Conservation (phyloP, 2,329 filamentous ascomycete species). For the Curvularia verruculosa region DNA sequence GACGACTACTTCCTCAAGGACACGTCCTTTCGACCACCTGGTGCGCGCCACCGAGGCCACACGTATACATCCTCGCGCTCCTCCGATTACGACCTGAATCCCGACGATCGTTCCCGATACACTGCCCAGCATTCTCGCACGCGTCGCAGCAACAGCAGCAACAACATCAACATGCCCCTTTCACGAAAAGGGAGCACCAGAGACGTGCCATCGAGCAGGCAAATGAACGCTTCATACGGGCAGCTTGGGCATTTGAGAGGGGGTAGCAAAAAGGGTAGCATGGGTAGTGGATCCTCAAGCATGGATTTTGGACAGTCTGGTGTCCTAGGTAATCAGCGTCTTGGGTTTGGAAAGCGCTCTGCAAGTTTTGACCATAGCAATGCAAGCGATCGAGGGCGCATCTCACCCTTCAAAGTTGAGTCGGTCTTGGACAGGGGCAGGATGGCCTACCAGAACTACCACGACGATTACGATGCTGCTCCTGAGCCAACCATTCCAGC, state of each 20-base stretch:
- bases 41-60: constrained; percentile 60
- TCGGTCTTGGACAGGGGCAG: constrained; percentile 54
- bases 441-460: constrained; percentile 53
- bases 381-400: constrained; percentile 25
- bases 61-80: constrained; percentile 66
- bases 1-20: constrained; percentile 49
- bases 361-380: constrained; percentile 72
- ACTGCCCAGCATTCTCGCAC: constrained; percentile 55
- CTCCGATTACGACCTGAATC: constrained; percentile 59
- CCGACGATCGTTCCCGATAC: constrained; percentile 50
- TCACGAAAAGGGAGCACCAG: constrained; percentile 44
- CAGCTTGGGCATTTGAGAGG: constrained; percentile 43
- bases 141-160: constrained; percentile 80
- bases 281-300: constrained; percentile 72
- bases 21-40: constrained; percentile 39
- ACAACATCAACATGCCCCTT: constrained; percentile 60
- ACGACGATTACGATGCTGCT: constrained; percentile 75
- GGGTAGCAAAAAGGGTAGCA: constrained; percentile 68
- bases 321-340: constrained; percentile 63
- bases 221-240: constrained; percentile 32
- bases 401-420: constrained; percentile 45
- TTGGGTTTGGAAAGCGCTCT: constrained; percentile 63
- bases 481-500: constrained; percentile 84
- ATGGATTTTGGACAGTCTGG: constrained; percentile 68
- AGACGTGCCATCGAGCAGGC: constrained; percentile 36